A percentile compares a stretch with the other conserved stretches of the same genome.
phyloP scores from a whole-genome alignment of 2,329 filamentous ascomycete species.

The Simplicillium sp. region DNA sequence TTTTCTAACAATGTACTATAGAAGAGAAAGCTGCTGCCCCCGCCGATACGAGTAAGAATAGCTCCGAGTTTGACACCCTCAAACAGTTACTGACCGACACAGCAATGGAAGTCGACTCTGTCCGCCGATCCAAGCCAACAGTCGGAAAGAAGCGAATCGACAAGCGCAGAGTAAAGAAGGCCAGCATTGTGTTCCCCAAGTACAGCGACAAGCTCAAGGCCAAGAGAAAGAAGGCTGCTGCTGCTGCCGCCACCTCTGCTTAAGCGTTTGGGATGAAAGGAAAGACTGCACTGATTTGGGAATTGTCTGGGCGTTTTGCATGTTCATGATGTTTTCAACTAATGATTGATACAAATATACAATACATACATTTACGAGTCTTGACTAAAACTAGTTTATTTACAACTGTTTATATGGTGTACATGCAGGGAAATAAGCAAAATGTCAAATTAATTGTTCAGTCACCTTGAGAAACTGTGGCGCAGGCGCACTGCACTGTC shows the following conservation, averaged over 20 bases:
- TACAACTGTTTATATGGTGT: no score
- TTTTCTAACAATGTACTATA: conserved; percentile 9
- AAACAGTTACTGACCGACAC: conserved; percentile 6
- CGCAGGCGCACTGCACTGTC: no score
- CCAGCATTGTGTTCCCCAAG: conserved; percentile 50
- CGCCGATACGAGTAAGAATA: conserved; percentile 11
- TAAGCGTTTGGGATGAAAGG: no score
- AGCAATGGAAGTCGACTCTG: conserved; percentile 50
- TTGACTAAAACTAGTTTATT: no score
- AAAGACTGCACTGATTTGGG: no score
- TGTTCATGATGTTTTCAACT: no score
- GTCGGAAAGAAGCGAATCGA: conserved; percentile 41
- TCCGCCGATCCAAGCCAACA: conserved; percentile 27
- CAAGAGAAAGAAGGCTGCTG: conserved; percentile 26
- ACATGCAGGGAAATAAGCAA: no score
- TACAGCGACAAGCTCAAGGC: conserved; percentile 41
- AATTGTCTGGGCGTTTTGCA: no score
- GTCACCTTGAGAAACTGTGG: no score
- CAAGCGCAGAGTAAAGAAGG: conserved; percentile 47
- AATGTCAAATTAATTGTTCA: no score
- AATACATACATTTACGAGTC: no score
- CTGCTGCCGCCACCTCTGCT: not conserved
- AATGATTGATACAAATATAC: no score
- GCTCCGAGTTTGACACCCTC: conserved; percentile 16
- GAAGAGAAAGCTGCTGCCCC: conserved; percentile 16